Conservation (phyloP, 73 alveolate genomes). For the Paramecium tetraurelia region DNA sequence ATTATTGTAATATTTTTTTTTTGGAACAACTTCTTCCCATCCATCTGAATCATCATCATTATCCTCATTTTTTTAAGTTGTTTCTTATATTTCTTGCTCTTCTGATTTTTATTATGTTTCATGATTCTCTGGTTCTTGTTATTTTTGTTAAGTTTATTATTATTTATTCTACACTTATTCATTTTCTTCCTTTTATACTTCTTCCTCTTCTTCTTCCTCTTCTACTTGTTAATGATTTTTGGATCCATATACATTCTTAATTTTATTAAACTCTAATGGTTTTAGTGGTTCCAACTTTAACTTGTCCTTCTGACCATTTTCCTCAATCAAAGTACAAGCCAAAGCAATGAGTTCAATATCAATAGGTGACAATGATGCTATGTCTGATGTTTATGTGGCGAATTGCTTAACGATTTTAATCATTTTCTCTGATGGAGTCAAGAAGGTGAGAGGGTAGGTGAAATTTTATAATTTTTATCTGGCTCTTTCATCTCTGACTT, state of each 20-base stretch:
- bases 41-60: constrained; percentile 47
- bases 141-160: neutral
- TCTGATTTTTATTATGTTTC: neutral
- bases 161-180: neutral
- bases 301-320: neutral
- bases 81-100: neutral
- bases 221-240: constrained; percentile 11
- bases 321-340: constrained; percentile 37
- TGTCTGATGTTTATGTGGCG: constrained; percentile 55
- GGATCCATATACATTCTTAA: constrained; percentile 33
- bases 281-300: neutral
- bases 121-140: neutral
- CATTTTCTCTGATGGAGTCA: constrained; percentile 23
- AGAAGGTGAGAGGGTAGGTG: neutral
- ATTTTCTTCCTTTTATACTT: neutral
- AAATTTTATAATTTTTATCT: constrained; percentile 34
- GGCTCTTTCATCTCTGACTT: constrained; percentile 54
- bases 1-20: neutral
- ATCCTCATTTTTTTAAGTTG: neutral
- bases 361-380: constrained; percentile 34
- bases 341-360: constrained; percentile 60
- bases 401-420: constrained; percentile 20
- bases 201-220: neutral
- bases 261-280: constrained; percentile 52
- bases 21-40: constrained; percentile 61